Base-by-base conservation (phyloP, 1,284 basidiomycete species). In the Rhodotorula sp. region DNA sequence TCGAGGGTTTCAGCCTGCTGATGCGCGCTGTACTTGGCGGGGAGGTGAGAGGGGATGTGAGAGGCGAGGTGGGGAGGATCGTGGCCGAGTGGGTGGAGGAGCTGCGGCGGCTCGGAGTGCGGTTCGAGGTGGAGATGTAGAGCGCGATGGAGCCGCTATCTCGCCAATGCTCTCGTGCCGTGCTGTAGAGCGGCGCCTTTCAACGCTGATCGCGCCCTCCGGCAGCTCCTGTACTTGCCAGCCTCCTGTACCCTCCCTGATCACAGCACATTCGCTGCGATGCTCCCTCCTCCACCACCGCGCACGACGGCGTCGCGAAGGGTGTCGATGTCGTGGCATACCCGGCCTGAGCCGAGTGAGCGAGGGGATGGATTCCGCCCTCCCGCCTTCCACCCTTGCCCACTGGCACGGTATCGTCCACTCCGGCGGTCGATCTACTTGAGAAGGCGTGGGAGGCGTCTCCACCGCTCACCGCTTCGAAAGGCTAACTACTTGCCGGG, bases 11-110 rank as follows among this genome's bases (percentile, higher is more conserved):
- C 5, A 61, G 27, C 17, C 36, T 55, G 22, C 53, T 73, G n/a
- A 53, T 73, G 1, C n/a, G 50, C 5, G 68, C 66, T 1, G n/a
- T 75, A 2, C 51, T 75, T 1, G 58, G 60, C 0, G 73, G 73
- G 2, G 51, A 46, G 37, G n/a, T 71, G 8, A 10, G 29, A 19
- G 66, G 39, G 4, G 69, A 65, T 17, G 72, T 73, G 22, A 36
- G 63, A 12, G 51, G 25, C 3, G 69, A 65, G 8, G 69, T 71
- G 13, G 32, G 37, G 25, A 36, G n/a, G 13, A 54, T 71, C 9
- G 59, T 70, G 0, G 13, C 19, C 55, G 55, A 44, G 29, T 71
- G 69, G 69, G 63, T 37, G 17, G 32, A 13, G 8, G 64, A 73
- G 3, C 27, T 73, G 51, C 17, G 34, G 34, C 7, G 37, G 19